Conservation (phyloP, 2,329 filamentous ascomycete genomes). For the Coniochaeta pulveracea region DNA sequence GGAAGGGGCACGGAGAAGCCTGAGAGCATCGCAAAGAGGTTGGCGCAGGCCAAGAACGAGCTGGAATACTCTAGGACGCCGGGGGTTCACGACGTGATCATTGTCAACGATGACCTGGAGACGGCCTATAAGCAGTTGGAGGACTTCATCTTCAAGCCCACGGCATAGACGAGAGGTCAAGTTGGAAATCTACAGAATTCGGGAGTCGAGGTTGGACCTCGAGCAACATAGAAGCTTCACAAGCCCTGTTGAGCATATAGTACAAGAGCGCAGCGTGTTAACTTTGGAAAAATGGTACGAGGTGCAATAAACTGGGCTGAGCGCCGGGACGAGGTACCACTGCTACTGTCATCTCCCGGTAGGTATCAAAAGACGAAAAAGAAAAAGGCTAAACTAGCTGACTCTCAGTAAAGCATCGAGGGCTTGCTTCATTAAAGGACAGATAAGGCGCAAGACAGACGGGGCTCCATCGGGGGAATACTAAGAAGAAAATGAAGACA, state of each 20-base stretch:
- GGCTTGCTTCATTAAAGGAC: constrained; percentile 20
- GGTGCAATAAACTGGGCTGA: constrained; percentile 1
- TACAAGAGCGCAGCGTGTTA: constrained; percentile 1
- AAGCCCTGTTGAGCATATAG: too few relatives aligned
- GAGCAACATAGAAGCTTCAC: too few relatives aligned
- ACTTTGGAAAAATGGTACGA: too few relatives aligned
- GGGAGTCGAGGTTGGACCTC: neutral
- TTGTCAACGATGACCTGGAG: constrained; percentile 29
- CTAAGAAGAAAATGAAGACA: constrained; percentile 31
- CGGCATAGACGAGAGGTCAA: constrained; percentile 6
- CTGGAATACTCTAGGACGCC: constrained; percentile 59
- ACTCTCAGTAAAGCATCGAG: constrained; percentile 27
- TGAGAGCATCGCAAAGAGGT: constrained; percentile 55
- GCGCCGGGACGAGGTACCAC: too few relatives aligned
- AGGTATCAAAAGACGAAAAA: constrained; percentile 28
- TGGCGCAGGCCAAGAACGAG: constrained; percentile 63
- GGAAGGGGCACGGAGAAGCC: constrained; percentile 71
- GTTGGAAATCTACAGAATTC: constrained; percentile 9
- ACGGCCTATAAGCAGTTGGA: constrained; percentile 41
- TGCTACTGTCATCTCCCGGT: constrained; percentile 19
- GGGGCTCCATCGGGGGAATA: constrained; percentile 23
- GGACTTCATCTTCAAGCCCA: constrained; percentile 23
- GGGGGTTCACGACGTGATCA: constrained; percentile 38
- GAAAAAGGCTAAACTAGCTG: too few relatives aligned
- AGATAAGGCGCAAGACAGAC: constrained; percentile 12